Evolutionary conservation across 352 stramenopile genomes (phyloP), one percentile per base, ranked within the genome.

Genomic region (Phytopythium kandeliae): DNA sequence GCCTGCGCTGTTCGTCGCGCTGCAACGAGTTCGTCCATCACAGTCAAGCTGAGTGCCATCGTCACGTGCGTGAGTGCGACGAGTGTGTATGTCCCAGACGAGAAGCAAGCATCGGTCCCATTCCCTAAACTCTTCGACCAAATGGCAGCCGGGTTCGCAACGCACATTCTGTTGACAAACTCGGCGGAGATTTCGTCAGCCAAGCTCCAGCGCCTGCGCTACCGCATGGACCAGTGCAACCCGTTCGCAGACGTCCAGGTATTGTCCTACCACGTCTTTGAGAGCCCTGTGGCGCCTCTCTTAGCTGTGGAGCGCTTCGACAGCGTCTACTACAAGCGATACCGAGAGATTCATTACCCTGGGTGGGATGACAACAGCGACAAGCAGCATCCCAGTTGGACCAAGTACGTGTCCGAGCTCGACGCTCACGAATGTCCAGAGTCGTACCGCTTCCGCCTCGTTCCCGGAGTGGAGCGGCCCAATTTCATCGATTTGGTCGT

Each of bases 81-180:
- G 6, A 84, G 84, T 41, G 57, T 74, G 26, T 86, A 85, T n/a
- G 30, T 73, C 12, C 75, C 78, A 0, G 75, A 89, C 40, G 25
- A 61, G 10, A 31, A 71, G 9, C 40, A 36, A 8, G 40, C 64
- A 1, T 62, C 85, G 57, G 54, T 40, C 40, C 58, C 76, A 22
- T 74, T 86, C 10, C 81, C 76, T 0, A 80, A 74, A 51, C 54
- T 92, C 0, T 88, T 86, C 22, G 81, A 89, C 41, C 81, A 92
- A 64, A 61, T 89, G 41, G 55, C 63, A 0, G 53, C 67, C 2
- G 81, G 81, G 0, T 86, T 92, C 54, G 53, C 73, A 35, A 92
- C 81, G 4, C 70, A 86, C 51, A 57, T 80, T 1, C 62, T 92
- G 7, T 42, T 90, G n/a, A 86, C 66, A 2, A 69, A 86, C 33